Conservation (phyloP, 1,284 basidiomycete species). For the Chalciporus sp. region DNA sequence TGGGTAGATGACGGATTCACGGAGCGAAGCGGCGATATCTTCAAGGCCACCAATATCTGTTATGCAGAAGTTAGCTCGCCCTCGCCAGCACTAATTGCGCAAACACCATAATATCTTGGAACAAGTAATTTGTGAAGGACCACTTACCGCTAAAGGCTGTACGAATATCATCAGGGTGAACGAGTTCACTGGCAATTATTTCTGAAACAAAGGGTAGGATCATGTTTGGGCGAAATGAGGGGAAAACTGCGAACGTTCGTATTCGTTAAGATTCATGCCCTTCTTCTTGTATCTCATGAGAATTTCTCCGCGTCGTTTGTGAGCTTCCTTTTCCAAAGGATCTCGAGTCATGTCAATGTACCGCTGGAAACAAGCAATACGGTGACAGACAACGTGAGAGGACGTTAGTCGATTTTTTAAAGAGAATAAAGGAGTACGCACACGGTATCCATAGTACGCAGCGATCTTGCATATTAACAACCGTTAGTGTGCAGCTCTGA, state of each 20-base stretch:
- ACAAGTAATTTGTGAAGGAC: constrained; percentile 1
- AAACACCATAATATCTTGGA: neutral
- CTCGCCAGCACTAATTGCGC: neutral
- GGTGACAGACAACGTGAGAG: neutral
- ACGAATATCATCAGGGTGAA: constrained; percentile 84
- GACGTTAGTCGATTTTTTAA: neutral
- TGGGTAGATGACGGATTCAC: constrained; percentile 97
- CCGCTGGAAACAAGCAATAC: constrained; percentile 38
- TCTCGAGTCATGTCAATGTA: constrained; percentile 43
- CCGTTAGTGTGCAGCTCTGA: neutral
- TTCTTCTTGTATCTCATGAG: constrained; percentile 74
- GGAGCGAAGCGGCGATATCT: constrained; percentile 85
- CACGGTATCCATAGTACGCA: constrained; percentile 51
- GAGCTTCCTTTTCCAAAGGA: constrained; percentile 62
- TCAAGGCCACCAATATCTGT: constrained; percentile 96
- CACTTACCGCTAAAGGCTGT: constrained; percentile 70
- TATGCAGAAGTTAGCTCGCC: constrained; percentile 3
- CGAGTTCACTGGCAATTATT: constrained; percentile 81
- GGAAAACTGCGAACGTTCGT: constrained; percentile 64
- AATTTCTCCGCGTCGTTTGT: constrained; percentile 71
- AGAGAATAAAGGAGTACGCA: constrained; percentile 33
- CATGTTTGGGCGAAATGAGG: neutral
- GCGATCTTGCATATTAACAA: constrained; percentile 41
- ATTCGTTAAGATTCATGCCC: constrained; percentile 73
- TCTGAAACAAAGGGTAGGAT: constrained; percentile 43